phyloP scores from a whole-genome alignment of 257 asterid species.

The Solanum bulbocastanum region DNA sequence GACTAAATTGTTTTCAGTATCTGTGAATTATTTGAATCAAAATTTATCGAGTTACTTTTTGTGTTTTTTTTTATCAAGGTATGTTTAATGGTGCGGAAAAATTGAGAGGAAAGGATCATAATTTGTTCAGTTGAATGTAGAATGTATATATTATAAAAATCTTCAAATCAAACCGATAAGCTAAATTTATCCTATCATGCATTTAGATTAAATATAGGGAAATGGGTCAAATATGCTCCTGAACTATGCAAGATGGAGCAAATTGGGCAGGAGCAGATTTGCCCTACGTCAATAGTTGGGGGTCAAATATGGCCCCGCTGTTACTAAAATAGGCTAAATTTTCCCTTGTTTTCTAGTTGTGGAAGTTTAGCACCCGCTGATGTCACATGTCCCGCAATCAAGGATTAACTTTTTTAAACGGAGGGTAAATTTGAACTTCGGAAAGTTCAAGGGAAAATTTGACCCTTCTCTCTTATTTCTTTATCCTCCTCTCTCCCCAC shows the following conservation, averaged over 20 bases:
- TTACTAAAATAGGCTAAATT: neutral
- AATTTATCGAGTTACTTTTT: neutral
- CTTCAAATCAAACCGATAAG: neutral
- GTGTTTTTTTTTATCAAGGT: neutral
- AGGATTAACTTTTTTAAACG: neutral
- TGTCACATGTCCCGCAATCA: neutral
- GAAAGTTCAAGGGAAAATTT: neutral
- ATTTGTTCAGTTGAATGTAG: neutral
- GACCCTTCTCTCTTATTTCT: neutral
- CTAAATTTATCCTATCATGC: neutral
- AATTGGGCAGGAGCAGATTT: neutral
- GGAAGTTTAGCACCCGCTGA: neutral
- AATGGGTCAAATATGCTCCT: neutral
- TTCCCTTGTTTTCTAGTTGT: neutral
- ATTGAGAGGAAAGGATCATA: neutral
- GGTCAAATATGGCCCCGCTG: neutral
- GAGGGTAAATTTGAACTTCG: neutral
- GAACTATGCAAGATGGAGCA: neutral
- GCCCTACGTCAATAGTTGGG: neutral
- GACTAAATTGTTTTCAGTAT: neutral
- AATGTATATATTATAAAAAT: neutral
- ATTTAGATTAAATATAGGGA: neutral
- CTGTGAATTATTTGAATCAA: neutral
- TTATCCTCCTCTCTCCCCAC: neutral
- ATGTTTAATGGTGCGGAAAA: neutral